A percentile compares a stretch with the other conserved stretches of the same genome.
Conservation (phyloP, 805 yeast genomes). For the Zygotorulaspora florentina region DNA sequence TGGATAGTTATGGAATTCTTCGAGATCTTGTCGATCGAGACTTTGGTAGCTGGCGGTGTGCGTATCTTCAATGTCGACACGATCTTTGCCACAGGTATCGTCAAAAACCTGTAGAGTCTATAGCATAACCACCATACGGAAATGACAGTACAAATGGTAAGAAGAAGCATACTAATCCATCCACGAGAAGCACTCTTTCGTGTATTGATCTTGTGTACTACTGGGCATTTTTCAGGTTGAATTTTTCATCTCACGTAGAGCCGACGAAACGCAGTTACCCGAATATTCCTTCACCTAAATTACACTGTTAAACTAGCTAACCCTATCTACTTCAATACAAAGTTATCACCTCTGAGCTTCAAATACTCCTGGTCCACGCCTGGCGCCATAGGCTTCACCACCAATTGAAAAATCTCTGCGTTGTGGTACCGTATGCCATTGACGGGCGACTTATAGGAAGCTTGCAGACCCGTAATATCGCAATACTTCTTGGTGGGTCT, state of each 20-base stretch:
- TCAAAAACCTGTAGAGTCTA: constrained; percentile 28
- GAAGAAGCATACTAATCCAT: constrained; percentile 3
- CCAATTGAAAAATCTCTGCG: constrained; percentile 74
- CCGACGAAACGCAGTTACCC: not conserved
- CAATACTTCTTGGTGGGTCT: constrained; percentile 81
- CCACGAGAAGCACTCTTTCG: not conserved
- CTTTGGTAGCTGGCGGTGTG: constrained; percentile 34
- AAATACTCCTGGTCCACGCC: constrained; percentile 93
- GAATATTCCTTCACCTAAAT: not conserved
- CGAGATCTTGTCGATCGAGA: constrained; percentile 34
- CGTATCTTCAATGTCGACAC: constrained; percentile 28
- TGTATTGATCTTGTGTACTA: not conserved
- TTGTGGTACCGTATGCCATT: constrained; percentile 76
- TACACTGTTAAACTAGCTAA: not conserved
- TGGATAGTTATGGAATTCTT: constrained; percentile 29
- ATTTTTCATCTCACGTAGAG: not conserved
- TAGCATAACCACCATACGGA: constrained; percentile 28
- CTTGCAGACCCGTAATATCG: constrained; percentile 87
- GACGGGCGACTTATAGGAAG: constrained; percentile 68
- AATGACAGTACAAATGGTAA: constrained; percentile 11
- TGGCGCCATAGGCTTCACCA: constrained; percentile 70
- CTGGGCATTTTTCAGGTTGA: not conserved
- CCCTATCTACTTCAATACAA: constrained; percentile 55
- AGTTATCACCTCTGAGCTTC: constrained; percentile 82
- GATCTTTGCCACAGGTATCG: constrained; percentile 30